phyloP scores from a whole-genome alignment of 371 early-diverging fungal genomes.

The Sporodiniella umbellata region DNA sequence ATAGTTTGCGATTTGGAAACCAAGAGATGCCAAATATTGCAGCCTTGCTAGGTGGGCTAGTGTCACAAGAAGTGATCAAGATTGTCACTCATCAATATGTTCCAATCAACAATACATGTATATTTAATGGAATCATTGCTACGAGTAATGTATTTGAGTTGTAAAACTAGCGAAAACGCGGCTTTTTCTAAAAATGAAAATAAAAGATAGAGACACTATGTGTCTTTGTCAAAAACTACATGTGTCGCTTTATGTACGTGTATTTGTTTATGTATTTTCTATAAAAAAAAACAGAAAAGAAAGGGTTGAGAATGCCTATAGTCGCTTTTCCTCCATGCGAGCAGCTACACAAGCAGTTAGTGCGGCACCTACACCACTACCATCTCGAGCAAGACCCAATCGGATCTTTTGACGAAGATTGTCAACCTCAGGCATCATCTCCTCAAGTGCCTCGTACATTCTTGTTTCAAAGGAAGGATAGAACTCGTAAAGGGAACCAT shows the following conservation, averaged over 20 bases:
- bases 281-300: too few relatives aligned
- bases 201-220: background rate
- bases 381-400: conserved; percentile 57
- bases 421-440: conserved; percentile 41
- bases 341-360: conserved; percentile 48
- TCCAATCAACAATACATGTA: conserved; percentile 80
- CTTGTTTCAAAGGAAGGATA: conserved; percentile 87
- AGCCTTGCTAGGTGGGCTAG: conserved; percentile 89
- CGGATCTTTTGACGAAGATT: conserved; percentile 53
- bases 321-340: conserved; percentile 21
- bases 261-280: conserved; percentile 2
- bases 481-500: conserved; percentile 91
- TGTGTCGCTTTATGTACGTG: background rate
- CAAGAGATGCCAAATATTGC: conserved; percentile 82
- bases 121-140: conserved; percentile 78
- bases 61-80: conserved; percentile 94
- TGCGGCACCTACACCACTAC: conserved; percentile 52
- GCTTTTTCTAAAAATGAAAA: background rate
- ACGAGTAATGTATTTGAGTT: conserved; percentile 46
- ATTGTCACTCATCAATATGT: conserved; percentile 90
- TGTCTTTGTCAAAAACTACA: conserved; percentile 1
- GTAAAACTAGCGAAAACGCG: conserved; percentile 8
- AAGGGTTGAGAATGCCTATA: background rate
- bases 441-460: conserved; percentile 68
- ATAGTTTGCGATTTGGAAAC: conserved; percentile 74